Percentiles rank a stretch among this genome's conserved stretches.
phyloP scores from a whole-genome alignment of 1,139 yeast species.

The Debaryomyces subglobosus region DNA sequence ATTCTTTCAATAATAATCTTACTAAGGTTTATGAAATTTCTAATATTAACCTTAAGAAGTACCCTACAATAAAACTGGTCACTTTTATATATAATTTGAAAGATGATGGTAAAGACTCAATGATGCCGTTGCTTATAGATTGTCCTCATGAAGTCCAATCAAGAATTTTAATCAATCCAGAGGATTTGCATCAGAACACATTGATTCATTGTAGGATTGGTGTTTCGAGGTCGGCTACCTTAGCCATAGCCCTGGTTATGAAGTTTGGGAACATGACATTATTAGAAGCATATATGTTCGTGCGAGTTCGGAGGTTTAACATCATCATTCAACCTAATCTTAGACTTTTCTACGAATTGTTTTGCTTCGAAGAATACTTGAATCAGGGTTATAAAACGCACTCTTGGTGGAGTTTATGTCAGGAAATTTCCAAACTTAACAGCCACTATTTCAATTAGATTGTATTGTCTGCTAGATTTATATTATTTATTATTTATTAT shows the following conservation, averaged over 20 bases:
- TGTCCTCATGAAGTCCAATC: conserved; percentile 37
- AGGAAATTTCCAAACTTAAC: conserved; percentile 39
- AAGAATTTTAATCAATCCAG: conserved; percentile 30
- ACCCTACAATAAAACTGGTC: conserved; percentile 28
- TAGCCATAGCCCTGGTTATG: conserved; percentile 91
- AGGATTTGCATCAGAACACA: conserved; percentile 43
- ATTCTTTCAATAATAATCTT: conserved; percentile 27
- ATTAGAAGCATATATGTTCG: conserved; percentile 76
- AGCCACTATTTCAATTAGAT: conserved; percentile 24
- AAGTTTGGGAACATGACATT: conserved; percentile 64
- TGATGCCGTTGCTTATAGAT: conserved; percentile 32
- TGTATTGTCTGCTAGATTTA: neutral
- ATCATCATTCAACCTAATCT: conserved; percentile 91
- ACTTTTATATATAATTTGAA: conserved; percentile 39
- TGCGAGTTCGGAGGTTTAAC: conserved; percentile 81
- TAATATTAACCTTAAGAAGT: conserved; percentile 17
- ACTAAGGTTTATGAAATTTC: conserved; percentile 34
- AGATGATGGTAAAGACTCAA: conserved; percentile 46
- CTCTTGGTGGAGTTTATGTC: conserved; percentile 41
- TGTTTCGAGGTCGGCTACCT: conserved; percentile 87
- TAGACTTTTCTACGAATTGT: conserved; percentile 80
- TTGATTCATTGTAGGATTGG: conserved; percentile 91
- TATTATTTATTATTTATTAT: neutral
- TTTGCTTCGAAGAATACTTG: conserved; percentile 70
- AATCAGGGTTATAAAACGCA: conserved; percentile 18